Percentiles rank a stretch among this genome's conserved stretches.
phyloP scores from a whole-genome alignment of 306 rosid genomes.

The Comarum palustre region DNA sequence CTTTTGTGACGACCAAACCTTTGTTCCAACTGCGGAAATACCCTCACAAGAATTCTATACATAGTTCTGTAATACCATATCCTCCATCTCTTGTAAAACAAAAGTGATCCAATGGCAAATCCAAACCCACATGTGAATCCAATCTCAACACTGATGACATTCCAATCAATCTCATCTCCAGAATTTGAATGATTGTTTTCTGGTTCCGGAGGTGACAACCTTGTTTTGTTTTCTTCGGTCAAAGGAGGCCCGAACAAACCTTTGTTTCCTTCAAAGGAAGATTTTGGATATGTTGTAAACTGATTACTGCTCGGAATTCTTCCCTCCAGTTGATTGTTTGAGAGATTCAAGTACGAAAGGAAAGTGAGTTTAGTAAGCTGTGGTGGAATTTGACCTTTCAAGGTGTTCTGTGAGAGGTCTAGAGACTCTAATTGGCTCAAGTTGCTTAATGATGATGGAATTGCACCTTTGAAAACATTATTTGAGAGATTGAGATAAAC shows the following conservation, averaged over 20 bases:
- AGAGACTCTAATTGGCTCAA: constrained; percentile 30
- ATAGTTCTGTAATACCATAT: not conserved
- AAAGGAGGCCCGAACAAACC: constrained; percentile 35
- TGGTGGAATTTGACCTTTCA: constrained; percentile 23
- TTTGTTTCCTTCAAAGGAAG: constrained; percentile 12
- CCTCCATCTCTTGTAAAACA: not conserved
- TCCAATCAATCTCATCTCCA: not conserved
- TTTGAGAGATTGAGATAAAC: constrained; percentile 30
- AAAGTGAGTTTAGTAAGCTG: constrained; percentile 16
- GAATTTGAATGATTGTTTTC: not conserved
- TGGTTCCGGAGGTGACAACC: not conserved
- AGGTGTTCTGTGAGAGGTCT: constrained; percentile 30
- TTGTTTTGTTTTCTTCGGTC: not conserved
- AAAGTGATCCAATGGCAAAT: not conserved
- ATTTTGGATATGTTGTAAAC: constrained; percentile 3
- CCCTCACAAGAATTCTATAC: not conserved
- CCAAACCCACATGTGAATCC: not conserved
- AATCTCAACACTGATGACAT: not conserved
- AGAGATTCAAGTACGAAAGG: constrained; percentile 28
- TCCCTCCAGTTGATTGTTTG: constrained; percentile 29
- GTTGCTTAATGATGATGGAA: constrained; percentile 25
- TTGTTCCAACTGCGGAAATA: not conserved
- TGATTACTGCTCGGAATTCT: not conserved
- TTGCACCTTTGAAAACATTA: constrained; percentile 22
- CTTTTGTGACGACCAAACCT: not conserved